Evolutionary conservation across 1,139 yeast genomes (phyloP).

Genomic region (Yamadazyma atmosphaerica): DNA sequence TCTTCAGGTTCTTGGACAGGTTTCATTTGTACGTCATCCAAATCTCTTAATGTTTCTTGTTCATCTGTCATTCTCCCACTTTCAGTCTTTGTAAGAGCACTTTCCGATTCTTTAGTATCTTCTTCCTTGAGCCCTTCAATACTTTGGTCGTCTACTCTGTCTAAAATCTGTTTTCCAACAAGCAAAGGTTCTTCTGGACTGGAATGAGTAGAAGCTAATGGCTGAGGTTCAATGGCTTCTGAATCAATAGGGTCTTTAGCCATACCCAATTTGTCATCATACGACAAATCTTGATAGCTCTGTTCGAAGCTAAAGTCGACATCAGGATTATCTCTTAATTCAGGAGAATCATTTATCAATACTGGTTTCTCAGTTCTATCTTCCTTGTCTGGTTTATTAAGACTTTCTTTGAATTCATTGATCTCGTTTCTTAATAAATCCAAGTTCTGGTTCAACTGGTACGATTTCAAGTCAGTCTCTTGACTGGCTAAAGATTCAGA

Average conservation of each 20-base stretch:
- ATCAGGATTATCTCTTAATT: slow-evolving; percentile 9
- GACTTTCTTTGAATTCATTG: slow-evolving; percentile 48
- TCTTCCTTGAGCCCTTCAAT: not conserved
- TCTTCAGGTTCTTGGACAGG: slow-evolving; percentile 12
- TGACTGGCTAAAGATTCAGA: slow-evolving; percentile 5
- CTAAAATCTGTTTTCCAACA: not conserved
- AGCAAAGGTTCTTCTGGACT: slow-evolving; percentile 1
- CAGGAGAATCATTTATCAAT: slow-evolving; percentile 14
- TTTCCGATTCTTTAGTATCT: not conserved
- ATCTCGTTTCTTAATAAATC: slow-evolving; percentile 45
- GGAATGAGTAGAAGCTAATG: no score
- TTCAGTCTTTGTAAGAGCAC: not conserved
- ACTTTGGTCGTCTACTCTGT: not conserved
- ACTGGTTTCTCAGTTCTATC: slow-evolving; percentile 11
- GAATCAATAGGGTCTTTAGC: no score
- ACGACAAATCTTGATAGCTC: slow-evolving; percentile 41
- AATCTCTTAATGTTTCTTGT: slow-evolving; percentile 1
- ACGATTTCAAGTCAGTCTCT: slow-evolving; percentile 22
- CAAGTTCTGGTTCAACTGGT: slow-evolving; percentile 42
- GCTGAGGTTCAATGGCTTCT: no score
- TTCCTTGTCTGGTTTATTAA: slow-evolving; percentile 27
- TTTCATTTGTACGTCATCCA: no score
- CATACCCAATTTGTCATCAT: slow-evolving; percentile 43
- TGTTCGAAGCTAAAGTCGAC: slow-evolving; percentile 44
- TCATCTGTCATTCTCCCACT: slow-evolving; percentile 6